A percentile compares a stretch with the other conserved stretches of the same genome.
Conservation (phyloP, 2,329 filamentous ascomycete species). For the Fusarium zealandicum region DNA sequence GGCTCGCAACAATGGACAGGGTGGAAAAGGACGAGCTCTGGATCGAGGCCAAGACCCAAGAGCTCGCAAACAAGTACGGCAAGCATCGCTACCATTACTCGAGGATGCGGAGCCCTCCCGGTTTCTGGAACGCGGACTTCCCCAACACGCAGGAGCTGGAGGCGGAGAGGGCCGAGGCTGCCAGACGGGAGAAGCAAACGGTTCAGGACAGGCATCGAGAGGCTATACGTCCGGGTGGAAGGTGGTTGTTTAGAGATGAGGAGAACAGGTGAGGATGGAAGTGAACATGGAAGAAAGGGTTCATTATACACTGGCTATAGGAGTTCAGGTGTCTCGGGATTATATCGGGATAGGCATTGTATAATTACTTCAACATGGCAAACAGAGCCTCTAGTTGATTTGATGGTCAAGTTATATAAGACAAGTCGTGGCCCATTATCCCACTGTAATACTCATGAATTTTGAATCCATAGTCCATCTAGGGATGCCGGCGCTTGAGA, state of each 20-base stretch:
- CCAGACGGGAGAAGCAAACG: slow-evolving; percentile 66
- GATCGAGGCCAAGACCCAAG: slow-evolving; percentile 76
- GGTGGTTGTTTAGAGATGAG: slow-evolving; percentile 86
- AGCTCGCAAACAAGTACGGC: slow-evolving; percentile 77
- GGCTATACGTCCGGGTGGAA: slow-evolving; percentile 77
- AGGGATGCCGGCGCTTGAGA: slow-evolving; percentile 26
- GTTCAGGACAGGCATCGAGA: slow-evolving; percentile 80
- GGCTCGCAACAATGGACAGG: slow-evolving; percentile 62
- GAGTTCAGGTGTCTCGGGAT: slow-evolving; percentile 1
- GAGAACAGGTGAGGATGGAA: slow-evolving; percentile 41
- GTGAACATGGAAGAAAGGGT: not conserved
- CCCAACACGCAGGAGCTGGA: slow-evolving; percentile 83
- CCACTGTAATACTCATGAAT: not conserved
- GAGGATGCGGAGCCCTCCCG: slow-evolving; percentile 76
- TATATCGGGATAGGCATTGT: not conserved
- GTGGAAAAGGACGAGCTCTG: slow-evolving; percentile 72
- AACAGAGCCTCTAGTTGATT: not conserved
- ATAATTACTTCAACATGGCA: not conserved
- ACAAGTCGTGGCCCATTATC: not conserved
- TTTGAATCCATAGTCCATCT: not conserved
- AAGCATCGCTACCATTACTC: slow-evolving; percentile 79
- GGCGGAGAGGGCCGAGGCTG: slow-evolving; percentile 69
- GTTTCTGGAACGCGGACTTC: slow-evolving; percentile 91
- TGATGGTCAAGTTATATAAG: not conserved
- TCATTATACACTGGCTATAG: slow-evolving; percentile 1